Percentiles rank a stretch among this genome's conserved stretches.
Evolutionary conservation across 306 rosid species (phyloP).

Genomic region (Acacia crassicarpa): DNA sequence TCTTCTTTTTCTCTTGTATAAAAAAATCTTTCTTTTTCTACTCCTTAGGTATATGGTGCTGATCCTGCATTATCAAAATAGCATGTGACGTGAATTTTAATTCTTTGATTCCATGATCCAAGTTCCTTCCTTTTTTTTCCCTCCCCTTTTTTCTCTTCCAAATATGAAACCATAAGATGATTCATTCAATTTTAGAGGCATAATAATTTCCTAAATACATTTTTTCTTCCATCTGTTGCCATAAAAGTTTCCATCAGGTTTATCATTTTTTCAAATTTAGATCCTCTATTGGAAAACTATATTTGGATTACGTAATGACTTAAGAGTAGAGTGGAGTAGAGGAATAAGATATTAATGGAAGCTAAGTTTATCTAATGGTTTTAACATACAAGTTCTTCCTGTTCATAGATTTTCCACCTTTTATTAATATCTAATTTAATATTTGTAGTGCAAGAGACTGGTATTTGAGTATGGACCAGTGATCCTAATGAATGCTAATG

Average conservation of each 20-base stretch:
- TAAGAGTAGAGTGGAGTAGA: background rate
- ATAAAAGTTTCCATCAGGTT: background rate
- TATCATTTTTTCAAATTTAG: background rate
- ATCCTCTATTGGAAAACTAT: too few relatives aligned
- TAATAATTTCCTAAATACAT: background rate
- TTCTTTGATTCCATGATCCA: background rate
- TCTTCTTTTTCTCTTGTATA: background rate
- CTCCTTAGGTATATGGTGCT: background rate
- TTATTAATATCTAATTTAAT: background rate
- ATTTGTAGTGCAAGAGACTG: constrained; percentile 80
- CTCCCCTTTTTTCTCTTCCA: background rate
- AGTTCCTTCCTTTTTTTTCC: background rate
- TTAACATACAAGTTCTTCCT: background rate
- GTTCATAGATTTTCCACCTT: background rate
- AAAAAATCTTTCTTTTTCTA: too few relatives aligned
- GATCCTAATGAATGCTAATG: constrained; percentile 59
- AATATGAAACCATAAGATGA: background rate
- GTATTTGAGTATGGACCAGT: constrained; percentile 78
- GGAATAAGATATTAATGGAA: background rate
- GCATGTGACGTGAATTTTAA: background rate
- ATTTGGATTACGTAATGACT: background rate
- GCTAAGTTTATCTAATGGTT: background rate
- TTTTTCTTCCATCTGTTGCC: background rate
- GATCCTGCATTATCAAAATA: background rate
- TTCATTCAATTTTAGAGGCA: background rate